Evolutionary conservation across 2,329 filamentous ascomycete genomes (phyloP).

Genomic region (Ophiostoma triangulosporum): DNA sequence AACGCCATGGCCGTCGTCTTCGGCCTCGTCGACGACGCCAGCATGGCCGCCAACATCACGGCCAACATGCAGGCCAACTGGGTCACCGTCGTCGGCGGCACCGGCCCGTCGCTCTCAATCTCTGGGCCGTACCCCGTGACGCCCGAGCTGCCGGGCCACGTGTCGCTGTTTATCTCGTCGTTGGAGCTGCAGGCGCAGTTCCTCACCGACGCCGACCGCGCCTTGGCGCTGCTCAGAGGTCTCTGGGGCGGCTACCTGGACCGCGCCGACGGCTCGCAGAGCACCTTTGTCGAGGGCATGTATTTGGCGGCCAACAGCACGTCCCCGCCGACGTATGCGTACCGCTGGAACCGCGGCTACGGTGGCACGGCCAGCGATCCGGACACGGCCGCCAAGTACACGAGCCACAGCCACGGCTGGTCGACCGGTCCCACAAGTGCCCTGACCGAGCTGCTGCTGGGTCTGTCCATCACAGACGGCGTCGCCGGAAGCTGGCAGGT

Average conservation of each 20-base stretch:
- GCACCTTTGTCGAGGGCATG: slow-evolving; percentile 47
- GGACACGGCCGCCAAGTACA: slow-evolving; percentile 20
- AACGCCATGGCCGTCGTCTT: slow-evolving; percentile 43
- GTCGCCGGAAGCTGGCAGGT: slow-evolving; percentile 11
- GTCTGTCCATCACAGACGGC: slow-evolving; percentile 22
- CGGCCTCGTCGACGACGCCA: slow-evolving; percentile 23
- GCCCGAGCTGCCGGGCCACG: slow-evolving; percentile 43
- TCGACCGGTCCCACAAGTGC: slow-evolving; percentile 33
- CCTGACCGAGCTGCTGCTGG: slow-evolving; percentile 30
- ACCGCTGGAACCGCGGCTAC: slow-evolving; percentile 39
- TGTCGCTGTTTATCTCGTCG: slow-evolving; percentile 44
- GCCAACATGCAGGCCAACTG: slow-evolving; percentile 35
- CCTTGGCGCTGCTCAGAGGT: slow-evolving; percentile 39
- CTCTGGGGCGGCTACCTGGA: slow-evolving; percentile 49
- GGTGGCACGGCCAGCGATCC: slow-evolving; percentile 28
- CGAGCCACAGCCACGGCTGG: slow-evolving; percentile 38
- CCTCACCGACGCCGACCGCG: slow-evolving; percentile 31
- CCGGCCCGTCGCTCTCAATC: too few relatives aligned
- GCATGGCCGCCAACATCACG: slow-evolving; percentile 25
- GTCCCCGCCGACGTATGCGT: slow-evolving; percentile 36
- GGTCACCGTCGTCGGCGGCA: slow-evolving; percentile 15
- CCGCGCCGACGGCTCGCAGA: slow-evolving; percentile 42
- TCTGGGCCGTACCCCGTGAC: slow-evolving; percentile 30
- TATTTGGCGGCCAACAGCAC: slow-evolving; percentile 17
- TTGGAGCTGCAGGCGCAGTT: slow-evolving; percentile 48